Evolutionary conservation across 805 yeast species (phyloP), one percentile per base, ranked within the genome.

Genomic region (Groenewaldozyma salmanticensis): DNA sequence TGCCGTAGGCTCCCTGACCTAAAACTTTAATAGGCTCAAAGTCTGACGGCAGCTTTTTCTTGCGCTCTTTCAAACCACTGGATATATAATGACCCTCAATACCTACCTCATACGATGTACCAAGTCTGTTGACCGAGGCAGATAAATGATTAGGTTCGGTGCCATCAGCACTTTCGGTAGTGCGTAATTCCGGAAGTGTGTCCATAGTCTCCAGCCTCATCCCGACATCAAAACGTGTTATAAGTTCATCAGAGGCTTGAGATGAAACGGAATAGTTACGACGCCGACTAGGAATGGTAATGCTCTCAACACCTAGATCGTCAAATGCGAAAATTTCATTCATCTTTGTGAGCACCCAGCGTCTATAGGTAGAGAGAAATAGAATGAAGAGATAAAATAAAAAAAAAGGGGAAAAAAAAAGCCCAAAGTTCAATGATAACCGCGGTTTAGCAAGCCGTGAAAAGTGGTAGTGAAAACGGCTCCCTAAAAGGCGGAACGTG

Each of bases 1-100:
- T 85, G 3, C 96, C 95, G 51, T 82, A 86, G 2, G 95, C 86
- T 2, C 96, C 96, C 39, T 78, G 73, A 0, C 96, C 96, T 4
- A 86, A 65, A 0, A 85, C 92, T 49, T 75, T 80, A 4, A 87
- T 60, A 2, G 83, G 81, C 50, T 72, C 77, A 52, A 87, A 86
- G 54, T 86, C 94, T 3, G 36, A 35, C 1, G 62, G 61, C 1
- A 40, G 39, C 47, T 57, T 54, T 46, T 53, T 55, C 17, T 51
- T 48, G 19, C 35, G 37, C 2, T 51, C 54, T 37, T 46, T 46
- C 24, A 36, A 44, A 27, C 44, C 44, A 15, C 52, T 39, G 18
- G 64, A 54, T 22, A 61, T 51, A 43, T 63, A 71, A 31, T 65
- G 57, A 22, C 60, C 57, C 34, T 65, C 70, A 37, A 75, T 61